phyloP scores from a whole-genome alignment of 441 rosid genomes.

The Brassica hybrid region DNA sequence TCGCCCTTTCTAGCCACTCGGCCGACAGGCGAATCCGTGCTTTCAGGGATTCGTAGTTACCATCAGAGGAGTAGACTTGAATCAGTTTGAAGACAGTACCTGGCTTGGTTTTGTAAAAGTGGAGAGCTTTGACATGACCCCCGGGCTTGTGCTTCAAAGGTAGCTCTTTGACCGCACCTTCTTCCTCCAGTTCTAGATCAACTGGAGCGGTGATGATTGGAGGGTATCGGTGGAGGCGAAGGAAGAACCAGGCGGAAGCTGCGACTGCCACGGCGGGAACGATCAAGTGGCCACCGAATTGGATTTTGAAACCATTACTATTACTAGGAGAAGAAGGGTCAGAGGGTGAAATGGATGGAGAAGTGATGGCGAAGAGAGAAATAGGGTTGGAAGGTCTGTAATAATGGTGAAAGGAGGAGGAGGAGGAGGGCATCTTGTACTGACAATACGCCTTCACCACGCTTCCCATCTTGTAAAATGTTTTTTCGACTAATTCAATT shows the following conservation, averaged over 20 bases:
- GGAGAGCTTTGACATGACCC: conserved; percentile 28
- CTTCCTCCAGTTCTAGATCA: conserved; percentile 28
- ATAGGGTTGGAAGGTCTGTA: conserved; percentile 38
- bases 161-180: conserved; percentile 36
- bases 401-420: conserved; percentile 31
- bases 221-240: conserved; percentile 36
- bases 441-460: conserved; percentile 24
- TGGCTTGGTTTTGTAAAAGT: conserved; percentile 32
- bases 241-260: conserved; percentile 47
- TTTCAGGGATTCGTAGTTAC: conserved; percentile 39
- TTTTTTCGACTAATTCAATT: conserved; percentile 1
- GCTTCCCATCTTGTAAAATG: neutral
- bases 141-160: conserved; percentile 32
- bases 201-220: conserved; percentile 37
- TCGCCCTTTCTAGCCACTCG: conserved; percentile 35
- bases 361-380: conserved; percentile 43
- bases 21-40: conserved; percentile 40
- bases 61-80: conserved; percentile 12
- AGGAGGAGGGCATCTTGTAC: conserved; percentile 13
- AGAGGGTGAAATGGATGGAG: conserved; percentile 24
- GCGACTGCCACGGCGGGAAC: conserved; percentile 44
- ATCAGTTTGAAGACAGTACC: conserved; percentile 37
- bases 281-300: conserved; percentile 42
- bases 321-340: neutral
- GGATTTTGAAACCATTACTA: neutral